Evolutionary conservation across 1,284 basidiomycete genomes (phyloP).

Genomic region (Trichosporon asahii): DNA sequence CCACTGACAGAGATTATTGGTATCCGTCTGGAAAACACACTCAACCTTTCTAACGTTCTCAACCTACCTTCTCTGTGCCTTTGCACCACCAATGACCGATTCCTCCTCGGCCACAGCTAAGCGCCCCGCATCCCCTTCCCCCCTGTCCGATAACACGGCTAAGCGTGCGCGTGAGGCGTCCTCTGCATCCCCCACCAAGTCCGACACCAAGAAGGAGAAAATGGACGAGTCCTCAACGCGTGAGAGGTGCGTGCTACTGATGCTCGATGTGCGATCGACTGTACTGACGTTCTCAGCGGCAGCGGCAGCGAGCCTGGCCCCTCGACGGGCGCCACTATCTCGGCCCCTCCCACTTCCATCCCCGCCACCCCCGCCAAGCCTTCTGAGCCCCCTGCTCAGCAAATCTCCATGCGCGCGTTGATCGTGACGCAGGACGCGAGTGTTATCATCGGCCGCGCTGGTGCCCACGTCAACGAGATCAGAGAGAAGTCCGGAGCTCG

Average conservation of each 20-base stretch:
- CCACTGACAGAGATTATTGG: slow-evolving; percentile 10
- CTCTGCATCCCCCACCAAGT: slow-evolving; percentile 19
- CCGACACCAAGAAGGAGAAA: slow-evolving; percentile 29
- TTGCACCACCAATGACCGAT: slow-evolving; percentile 15
- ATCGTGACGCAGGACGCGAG: slow-evolving; percentile 99
- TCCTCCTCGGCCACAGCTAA: slow-evolving; percentile 30
- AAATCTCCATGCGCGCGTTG: slow-evolving; percentile 87
- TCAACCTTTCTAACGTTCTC: slow-evolving; percentile 7
- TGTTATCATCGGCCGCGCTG: slow-evolving; percentile 96
- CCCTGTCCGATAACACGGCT: slow-evolving; percentile 24
- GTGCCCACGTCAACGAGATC: slow-evolving; percentile 97
- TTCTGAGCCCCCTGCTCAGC: slow-evolving; percentile 37
- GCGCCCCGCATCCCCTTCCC: slow-evolving; percentile 36
- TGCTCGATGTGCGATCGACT: neutral
- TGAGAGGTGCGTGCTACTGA: slow-evolving; percentile 35
- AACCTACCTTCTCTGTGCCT: slow-evolving; percentile 1
- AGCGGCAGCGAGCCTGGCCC: slow-evolving; percentile 34
- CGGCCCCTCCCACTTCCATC: slow-evolving; percentile 33
- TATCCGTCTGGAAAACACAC: slow-evolving; percentile 11
- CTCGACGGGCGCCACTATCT: slow-evolving; percentile 27
- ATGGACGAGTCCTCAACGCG: slow-evolving; percentile 38
- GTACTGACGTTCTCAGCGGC: neutral
- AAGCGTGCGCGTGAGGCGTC: slow-evolving; percentile 34
- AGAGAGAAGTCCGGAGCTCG: slow-evolving; percentile 94
- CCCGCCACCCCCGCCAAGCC: slow-evolving; percentile 41